Evolutionary conservation across 75 land plant genomes (phyloP), one percentile per base, ranked within the genome.

Genomic region (Sequoiadendron giganteum): DNA sequence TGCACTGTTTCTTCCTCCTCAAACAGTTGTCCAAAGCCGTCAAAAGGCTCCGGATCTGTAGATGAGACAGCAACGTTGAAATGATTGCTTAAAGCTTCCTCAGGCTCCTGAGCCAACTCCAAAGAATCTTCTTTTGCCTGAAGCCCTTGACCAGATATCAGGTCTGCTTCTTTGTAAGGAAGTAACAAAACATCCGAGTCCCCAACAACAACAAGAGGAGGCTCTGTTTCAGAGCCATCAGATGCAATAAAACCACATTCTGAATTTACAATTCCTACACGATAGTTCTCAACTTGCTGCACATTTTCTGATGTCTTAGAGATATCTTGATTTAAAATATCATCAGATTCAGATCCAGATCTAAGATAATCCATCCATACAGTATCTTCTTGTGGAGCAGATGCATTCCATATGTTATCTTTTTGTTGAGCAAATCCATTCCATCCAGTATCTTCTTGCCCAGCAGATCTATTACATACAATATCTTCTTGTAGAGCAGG

Each of bases 11-110:
- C 96, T 61, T 93, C 92, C 83, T 94, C 96, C 80, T 91, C 85
- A 85, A 93, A 94, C 61, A 93, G 49, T 77, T 88, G 84, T n/a
- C 84, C 92, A 85, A 94, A 87, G 18, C 95, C 94, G 68, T 87
- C 88, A 89, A 91, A 90, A 28, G 88, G 68, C 43, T 88, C 93
- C 54, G 49, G 34, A 42, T 86, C 89, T 49, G 42, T 25, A 2
- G 65, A 83, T 86, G 92, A 87, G n/a, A 84, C 84, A 86, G 70
- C 55, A 56, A 79, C 89, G 87, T 8, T 48, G 36, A 47, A 34
- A 79, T 55, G 72, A 47, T 42, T 34, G 36, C n/a, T 54, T 86
- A 42, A 68, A 28, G 70, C 86, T 30, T 56, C n/a, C n/a, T 85
- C 19, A 55, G 25, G 16, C 16, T 49, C 86, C 21, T 34, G 42